Conservation (phyloP, 352 stramenopile genomes). For the Elongisporangium anandrum region DNA sequence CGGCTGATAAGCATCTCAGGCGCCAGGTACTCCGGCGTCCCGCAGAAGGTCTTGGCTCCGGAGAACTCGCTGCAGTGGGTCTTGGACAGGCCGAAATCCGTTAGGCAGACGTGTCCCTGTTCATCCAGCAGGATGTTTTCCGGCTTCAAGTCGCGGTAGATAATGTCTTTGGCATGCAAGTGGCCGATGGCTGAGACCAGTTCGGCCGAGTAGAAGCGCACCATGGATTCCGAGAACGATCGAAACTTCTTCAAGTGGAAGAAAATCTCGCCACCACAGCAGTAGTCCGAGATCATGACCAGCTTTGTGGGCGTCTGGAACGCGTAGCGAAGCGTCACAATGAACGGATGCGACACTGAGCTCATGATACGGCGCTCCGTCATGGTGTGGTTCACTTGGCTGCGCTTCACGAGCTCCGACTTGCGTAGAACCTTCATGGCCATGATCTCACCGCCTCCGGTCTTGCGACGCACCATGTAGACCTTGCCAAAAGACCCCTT, state of each 20-base stretch:
- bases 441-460: constrained; percentile 54
- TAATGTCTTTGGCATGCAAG: constrained; percentile 88
- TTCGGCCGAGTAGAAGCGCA: constrained; percentile 93
- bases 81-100: constrained; percentile 93
- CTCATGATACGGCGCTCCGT: constrained; percentile 87
- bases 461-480: constrained; percentile 93
- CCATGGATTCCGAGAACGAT: constrained; percentile 87
- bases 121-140: constrained; percentile 94
- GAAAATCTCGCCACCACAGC: constrained; percentile 89
- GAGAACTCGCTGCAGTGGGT: constrained; percentile 70
- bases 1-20: constrained; percentile 88
- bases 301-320: constrained; percentile 91
- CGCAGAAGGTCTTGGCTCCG: constrained; percentile 86
- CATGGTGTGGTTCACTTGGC: constrained; percentile 87
- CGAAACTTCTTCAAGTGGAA: constrained; percentile 91
- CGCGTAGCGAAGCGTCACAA: constrained; percentile 92
- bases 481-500: constrained; percentile 98
- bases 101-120: constrained; percentile 89
- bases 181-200: constrained; percentile 87
- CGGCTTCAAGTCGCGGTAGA: constrained; percentile 93
- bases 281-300: constrained; percentile 90
- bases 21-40: constrained; percentile 85
- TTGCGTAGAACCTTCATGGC: constrained; percentile 90
- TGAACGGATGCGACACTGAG: constrained; percentile 94
- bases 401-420: constrained; percentile 84